A percentile compares a stretch with the other conserved stretches of the same genome.
phyloP scores from a whole-genome alignment of 2,329 filamentous ascomycete species.

The Taxawa tesnikishii region DNA sequence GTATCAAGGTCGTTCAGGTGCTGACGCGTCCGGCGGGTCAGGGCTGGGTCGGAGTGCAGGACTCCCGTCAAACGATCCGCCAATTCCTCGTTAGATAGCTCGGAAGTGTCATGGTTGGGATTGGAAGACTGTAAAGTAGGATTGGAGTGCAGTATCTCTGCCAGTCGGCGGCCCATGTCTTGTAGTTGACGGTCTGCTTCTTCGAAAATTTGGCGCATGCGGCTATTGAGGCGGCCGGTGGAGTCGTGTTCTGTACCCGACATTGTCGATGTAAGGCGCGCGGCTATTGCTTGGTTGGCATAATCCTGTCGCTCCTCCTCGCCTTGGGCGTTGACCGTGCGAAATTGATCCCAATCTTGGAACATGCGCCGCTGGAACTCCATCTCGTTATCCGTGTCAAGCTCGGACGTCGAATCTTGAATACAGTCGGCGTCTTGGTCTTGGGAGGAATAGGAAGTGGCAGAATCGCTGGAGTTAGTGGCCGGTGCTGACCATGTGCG shows the following conservation, averaged over 20 bases:
- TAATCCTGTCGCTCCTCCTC: too few species aligned
- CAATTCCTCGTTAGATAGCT: constrained; percentile 7
- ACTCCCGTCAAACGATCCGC: constrained; percentile 11
- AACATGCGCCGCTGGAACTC: constrained; percentile 4
- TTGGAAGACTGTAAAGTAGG: not conserved
- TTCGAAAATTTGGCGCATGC: too few species aligned
- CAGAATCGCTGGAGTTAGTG: constrained; percentile 16
- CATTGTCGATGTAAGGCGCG: too few species aligned
- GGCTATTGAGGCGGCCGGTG: too few species aligned
- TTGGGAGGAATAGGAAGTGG: constrained; percentile 14
- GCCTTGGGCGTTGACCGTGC: too few species aligned
- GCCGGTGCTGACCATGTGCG: constrained; percentile 14
- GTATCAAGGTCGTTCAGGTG: too few species aligned
- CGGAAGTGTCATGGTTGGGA: not conserved
- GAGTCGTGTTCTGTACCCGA: too few species aligned
- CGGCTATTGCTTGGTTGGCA: too few species aligned
- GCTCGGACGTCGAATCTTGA: constrained; percentile 15
- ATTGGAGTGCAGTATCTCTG: too few species aligned
- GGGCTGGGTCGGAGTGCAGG: constrained; percentile 1
- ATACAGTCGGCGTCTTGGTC: constrained; percentile 15
- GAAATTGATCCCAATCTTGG: constrained; percentile 1
- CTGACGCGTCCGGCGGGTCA: too few species aligned
- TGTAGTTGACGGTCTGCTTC: too few species aligned
- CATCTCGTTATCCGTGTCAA: constrained; percentile 37
- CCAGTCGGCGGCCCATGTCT: too few species aligned